phyloP scores from a whole-genome alignment of 73 alveolate species.

The Paramecium caudatum region DNA sequence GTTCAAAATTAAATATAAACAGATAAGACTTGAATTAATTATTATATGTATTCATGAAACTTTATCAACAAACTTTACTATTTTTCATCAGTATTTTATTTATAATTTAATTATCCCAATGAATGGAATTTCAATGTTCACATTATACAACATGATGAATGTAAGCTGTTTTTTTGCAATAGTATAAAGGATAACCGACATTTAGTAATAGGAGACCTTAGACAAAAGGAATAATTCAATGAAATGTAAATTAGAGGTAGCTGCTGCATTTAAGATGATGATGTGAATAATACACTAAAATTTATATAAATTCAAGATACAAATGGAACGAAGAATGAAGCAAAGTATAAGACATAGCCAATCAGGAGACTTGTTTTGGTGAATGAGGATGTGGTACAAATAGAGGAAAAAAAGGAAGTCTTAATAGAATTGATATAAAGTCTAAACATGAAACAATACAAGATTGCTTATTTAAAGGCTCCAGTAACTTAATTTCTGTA shows the following conservation, averaged over 20 bases:
- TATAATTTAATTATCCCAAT: neutral
- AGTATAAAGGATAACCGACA: slow-evolving; percentile 24
- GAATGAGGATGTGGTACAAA: neutral
- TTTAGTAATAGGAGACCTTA: neutral
- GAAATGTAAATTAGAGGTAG: neutral
- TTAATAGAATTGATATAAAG: neutral
- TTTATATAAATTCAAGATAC: neutral
- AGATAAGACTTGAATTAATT: too few species aligned
- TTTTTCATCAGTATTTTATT: too few species aligned
- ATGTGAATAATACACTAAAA: neutral
- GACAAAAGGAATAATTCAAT: neutral
- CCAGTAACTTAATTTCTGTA: too few species aligned
- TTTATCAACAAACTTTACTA: neutral
- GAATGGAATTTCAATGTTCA: slow-evolving; percentile 9
- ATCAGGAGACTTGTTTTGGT: neutral
- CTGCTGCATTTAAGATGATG: neutral
- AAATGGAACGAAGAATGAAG: slow-evolving; percentile 42
- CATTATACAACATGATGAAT: slow-evolving; percentile 31
- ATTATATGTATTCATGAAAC: too few species aligned
- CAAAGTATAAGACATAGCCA: neutral
- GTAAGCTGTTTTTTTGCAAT: neutral
- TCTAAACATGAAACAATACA: slow-evolving; percentile 10
- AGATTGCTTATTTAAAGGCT: neutral
- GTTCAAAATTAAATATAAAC: too few species aligned
- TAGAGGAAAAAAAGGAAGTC: neutral